Conservation (phyloP, 169 alveolate species). For the Cryptosporidium tyzzeri region DNA sequence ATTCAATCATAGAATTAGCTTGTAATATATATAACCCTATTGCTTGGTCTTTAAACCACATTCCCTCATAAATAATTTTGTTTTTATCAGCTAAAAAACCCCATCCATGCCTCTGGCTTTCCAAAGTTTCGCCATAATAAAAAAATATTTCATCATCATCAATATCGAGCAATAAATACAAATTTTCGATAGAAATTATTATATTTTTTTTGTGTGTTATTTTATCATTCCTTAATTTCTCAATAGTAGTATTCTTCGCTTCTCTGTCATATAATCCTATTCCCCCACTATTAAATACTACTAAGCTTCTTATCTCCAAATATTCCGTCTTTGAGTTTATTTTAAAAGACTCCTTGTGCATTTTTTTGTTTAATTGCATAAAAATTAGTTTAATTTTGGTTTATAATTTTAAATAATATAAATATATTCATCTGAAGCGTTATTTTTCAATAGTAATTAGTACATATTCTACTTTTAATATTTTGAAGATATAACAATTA, state of each 20-base stretch:
- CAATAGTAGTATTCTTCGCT: neutral
- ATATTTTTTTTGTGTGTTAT: conserved; percentile 1
- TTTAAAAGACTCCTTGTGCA: neutral
- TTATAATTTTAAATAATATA: too few relatives aligned
- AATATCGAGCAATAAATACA: neutral
- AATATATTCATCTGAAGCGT: too few relatives aligned
- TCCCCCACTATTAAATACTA: conserved; percentile 54
- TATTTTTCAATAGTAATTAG: too few relatives aligned
- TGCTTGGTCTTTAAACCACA: conserved; percentile 79
- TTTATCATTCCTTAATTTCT: neutral
- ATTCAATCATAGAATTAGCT: conserved; percentile 74
- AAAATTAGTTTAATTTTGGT: neutral
- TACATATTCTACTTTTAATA: neutral
- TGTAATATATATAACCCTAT: conserved; percentile 78
- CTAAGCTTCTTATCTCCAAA: conserved; percentile 9
- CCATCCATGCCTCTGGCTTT: conserved; percentile 81
- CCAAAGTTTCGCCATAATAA: conserved; percentile 79
- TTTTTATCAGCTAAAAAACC: conserved; percentile 79
- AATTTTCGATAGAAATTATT: conserved; percentile 7
- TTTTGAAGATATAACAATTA: neutral
- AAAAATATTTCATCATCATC: conserved; percentile 28
- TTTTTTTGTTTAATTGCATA: neutral
- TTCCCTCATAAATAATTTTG: conserved; percentile 80
- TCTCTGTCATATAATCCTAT: neutral
- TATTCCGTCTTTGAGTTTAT: neutral